Evolutionary conservation across 2,329 filamentous ascomycete genomes (phyloP), one percentile per base, ranked within the genome.

Genomic region (Tolypocladium endophyticum): DNA sequence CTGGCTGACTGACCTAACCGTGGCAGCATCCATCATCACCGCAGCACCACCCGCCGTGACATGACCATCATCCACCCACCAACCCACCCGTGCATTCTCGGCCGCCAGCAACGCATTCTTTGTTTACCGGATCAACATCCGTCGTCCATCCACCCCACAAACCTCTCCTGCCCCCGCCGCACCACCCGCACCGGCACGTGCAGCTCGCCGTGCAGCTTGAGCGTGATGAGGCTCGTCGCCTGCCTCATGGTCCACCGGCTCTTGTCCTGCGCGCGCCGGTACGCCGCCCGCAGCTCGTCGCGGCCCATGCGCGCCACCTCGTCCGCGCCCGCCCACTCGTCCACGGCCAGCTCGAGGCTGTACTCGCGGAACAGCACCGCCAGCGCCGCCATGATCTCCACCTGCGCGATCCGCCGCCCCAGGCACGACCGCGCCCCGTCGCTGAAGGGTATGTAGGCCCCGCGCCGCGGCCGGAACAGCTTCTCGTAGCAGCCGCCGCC

Each of bases 331-430:
- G 77, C 79, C 76, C 79, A 84, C 60, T 82, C 79, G 59, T 85
- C 81, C 11, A 90, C 85, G 2, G 84, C 87, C 60, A 92, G 77
- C 75, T 92, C 88, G 6, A 92, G 76, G 67, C 82, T 87, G 69
- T 88, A 84, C 54, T 80, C 67, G 63, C 81, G 79, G 64, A 84
- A 83, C 18, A 85, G 65, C 18, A 82, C 78, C 2, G 82, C 79
- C 59, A 87, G 68, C 14, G 78, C 73, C 3, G 82, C 79, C 55
- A 82, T 73, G 64, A 86, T 76, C 70, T 86, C 82, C 1, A 85
- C 81, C 67, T 84, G 80, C 9, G 83, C 83, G 58, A 86, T 81
- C 16, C 83, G 76, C 43, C 82, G 74, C 7, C 84, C 83, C 8
- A 86, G 67, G 61, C 84, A 86, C 28, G 79, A 80, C 57, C 84